Percentiles rank a stretch among this genome's conserved stretches.
Conservation (phyloP, 23 red algal species). For the Cyanidiococcus yangmingshanensis region DNA sequence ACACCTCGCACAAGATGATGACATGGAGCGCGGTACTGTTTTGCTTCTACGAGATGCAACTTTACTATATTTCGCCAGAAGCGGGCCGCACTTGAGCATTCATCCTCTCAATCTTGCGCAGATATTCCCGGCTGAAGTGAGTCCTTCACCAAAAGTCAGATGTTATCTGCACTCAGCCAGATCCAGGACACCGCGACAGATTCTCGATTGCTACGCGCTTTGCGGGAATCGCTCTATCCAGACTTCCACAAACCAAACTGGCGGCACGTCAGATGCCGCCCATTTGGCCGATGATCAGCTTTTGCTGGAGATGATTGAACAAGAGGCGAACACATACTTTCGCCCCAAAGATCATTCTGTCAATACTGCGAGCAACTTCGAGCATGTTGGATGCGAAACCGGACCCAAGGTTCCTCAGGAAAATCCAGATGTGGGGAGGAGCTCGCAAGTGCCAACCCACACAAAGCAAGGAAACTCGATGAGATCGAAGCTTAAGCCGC, state of each 20-base stretch:
- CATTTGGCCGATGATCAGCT: not conserved
- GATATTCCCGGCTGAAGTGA: not conserved
- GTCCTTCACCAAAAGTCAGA: not conserved
- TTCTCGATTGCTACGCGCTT: not conserved
- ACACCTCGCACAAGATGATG: not conserved
- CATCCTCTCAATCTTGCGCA: not conserved
- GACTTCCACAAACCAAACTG: not conserved
- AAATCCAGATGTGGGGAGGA: too few species aligned
- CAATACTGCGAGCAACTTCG: too few species aligned
- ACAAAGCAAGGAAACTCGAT: too few species aligned
- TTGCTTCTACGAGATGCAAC: slow-evolving; percentile 6
- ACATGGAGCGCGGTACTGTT: not conserved
- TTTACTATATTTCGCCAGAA: not conserved
- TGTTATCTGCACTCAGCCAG: not conserved
- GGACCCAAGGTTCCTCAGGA: too few species aligned
- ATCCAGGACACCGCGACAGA: not conserved
- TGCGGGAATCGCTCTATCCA: not conserved
- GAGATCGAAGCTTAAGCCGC: too few species aligned
- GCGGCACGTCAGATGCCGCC: not conserved
- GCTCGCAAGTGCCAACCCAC: too few species aligned
- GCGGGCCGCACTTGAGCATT: slow-evolving; percentile 3
- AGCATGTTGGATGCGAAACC: too few species aligned
- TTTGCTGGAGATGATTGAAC: not conserved
- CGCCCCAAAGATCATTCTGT: too few species aligned
- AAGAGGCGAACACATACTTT: not conserved